Conservation (phyloP, 2,329 filamentous ascomycete genomes). For the Coniochaeta sp. region DNA sequence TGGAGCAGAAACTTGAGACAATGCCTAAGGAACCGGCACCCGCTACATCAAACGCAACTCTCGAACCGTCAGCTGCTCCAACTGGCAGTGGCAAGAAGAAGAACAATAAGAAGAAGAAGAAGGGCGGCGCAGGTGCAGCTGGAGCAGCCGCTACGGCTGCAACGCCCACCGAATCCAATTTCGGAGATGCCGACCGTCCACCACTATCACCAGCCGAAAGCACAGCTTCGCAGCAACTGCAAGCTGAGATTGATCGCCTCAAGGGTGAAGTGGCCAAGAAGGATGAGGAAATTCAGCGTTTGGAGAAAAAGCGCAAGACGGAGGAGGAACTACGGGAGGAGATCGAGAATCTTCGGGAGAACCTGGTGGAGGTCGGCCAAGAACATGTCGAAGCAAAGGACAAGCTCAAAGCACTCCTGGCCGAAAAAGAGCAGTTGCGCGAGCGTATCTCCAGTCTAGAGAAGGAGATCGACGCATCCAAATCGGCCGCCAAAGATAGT, state of each 20-base stretch:
- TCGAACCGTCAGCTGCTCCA: constrained; percentile 13
- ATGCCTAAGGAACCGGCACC: constrained; percentile 13
- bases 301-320: constrained; percentile 63
- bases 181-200: constrained; percentile 25
- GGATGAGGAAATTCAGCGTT: constrained; percentile 62
- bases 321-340: constrained; percentile 79
- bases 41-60: constrained; percentile 5
- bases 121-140: constrained; percentile 34
- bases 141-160: constrained; percentile 16
- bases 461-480: constrained; percentile 49
- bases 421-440: constrained; percentile 60
- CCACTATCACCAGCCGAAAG: constrained; percentile 20
- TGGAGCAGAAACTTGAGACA: constrained; percentile 26
- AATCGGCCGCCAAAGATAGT: constrained; percentile 31
- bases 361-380: constrained; percentile 69
- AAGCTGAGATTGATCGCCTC: constrained; percentile 41
- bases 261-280: constrained; percentile 51
- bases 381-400: constrained; percentile 81
- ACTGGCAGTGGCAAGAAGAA: constrained; percentile 46
- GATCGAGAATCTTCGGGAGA: constrained; percentile 75
- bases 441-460: constrained; percentile 61
- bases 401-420: constrained; percentile 60
- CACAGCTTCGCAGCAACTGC: constrained; percentile 12
- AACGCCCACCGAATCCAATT: constrained; percentile 28
- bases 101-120: constrained; percentile 88